These are phyloP conservation scores for Aspergillus ochraceus DNA, from an alignment of 2,329 filamentous ascomycete species.

Conservation along the genomic window DNA sequence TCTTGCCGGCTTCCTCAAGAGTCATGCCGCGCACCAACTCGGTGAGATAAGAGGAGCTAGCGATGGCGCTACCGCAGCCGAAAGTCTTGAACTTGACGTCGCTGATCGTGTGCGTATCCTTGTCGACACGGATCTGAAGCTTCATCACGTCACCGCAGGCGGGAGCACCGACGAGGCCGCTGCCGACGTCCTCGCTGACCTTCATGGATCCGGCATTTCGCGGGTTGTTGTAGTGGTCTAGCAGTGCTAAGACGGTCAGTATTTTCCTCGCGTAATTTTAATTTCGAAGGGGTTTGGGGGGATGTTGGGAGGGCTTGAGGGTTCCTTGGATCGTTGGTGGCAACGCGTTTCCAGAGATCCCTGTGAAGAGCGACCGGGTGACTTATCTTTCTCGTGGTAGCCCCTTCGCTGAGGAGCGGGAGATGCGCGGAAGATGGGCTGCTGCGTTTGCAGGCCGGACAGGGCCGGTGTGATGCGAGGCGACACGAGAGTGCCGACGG, in stretches of 20 bases:
- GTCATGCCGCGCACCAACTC: slow-evolving; percentile 96
- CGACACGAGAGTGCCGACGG: slow-evolving; percentile 52
- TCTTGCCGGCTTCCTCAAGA: slow-evolving; percentile 85
- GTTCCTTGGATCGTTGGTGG: neutral
- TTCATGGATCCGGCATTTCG: slow-evolving; percentile 77
- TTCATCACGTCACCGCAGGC: slow-evolving; percentile 94
- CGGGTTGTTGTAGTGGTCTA: slow-evolving; percentile 80
- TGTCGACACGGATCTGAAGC: slow-evolving; percentile 89
- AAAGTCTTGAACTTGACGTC: slow-evolving; percentile 99
- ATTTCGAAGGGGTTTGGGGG: neutral
- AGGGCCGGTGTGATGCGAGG: slow-evolving; percentile 52
- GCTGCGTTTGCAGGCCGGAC: slow-evolving; percentile 38
- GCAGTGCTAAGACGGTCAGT: slow-evolving; percentile 45
- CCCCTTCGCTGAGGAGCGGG: slow-evolving; percentile 44
- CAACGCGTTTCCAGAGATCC: neutral
- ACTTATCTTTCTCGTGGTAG: slow-evolving; percentile 68
- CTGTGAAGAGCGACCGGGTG: neutral
- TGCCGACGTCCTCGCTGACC: slow-evolving; percentile 86
- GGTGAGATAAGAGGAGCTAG: slow-evolving; percentile 89
- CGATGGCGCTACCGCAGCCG: slow-evolving; percentile 91
- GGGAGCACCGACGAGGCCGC: slow-evolving; percentile 86
- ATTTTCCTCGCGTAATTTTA: neutral
- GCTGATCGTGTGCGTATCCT: slow-evolving; percentile 80
- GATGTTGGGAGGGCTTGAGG: too few relatives aligned
- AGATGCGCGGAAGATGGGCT: slow-evolving; percentile 41